Conservation (phyloP, 352 stramenopile species). For the Thalassiosira mediterranea region DNA sequence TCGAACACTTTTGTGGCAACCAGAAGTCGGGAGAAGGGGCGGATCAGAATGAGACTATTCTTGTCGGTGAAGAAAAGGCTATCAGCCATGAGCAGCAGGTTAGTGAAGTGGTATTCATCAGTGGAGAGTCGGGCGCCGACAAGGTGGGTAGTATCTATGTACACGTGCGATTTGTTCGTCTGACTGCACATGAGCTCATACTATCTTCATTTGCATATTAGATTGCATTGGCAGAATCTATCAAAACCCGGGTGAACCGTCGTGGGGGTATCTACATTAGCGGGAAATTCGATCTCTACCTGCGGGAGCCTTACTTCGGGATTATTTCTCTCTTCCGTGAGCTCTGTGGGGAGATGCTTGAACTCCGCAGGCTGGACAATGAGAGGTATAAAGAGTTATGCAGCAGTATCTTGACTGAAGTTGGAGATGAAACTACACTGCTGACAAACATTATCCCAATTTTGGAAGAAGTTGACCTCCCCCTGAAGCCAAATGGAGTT, state of each 20-base stretch:
- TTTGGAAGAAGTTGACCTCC: slow-evolving; percentile 6
- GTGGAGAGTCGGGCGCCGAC: slow-evolving; percentile 4
- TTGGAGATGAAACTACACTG: slow-evolving; percentile 1
- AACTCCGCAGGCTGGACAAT: not conserved
- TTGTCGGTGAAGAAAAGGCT: not conserved
- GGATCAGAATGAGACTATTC: not conserved
- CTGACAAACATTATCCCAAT: slow-evolving; percentile 1
- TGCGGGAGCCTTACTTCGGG: slow-evolving; percentile 1
- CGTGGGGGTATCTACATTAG: not conserved
- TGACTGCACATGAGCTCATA: not conserved
- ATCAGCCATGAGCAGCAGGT: not conserved
- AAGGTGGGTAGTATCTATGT: slow-evolving; percentile 2
- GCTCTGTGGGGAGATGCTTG: slow-evolving; percentile 11
- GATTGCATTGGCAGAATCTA: slow-evolving; percentile 11
- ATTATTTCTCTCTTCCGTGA: slow-evolving; percentile 18
- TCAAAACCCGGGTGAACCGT: not conserved
- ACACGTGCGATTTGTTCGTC: not conserved
- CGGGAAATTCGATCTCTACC: slow-evolving; percentile 6
- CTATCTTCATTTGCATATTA: not conserved
- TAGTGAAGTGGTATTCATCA: slow-evolving; percentile 11
- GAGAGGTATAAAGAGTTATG: slow-evolving; percentile 1
- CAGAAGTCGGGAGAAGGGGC: not conserved
- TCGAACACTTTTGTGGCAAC: slow-evolving; percentile 1
- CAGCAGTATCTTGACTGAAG: not conserved
- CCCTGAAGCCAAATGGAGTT: not conserved